phyloP scores from a whole-genome alignment of 164 flowering plant species.

The Aristolochia californica region DNA sequence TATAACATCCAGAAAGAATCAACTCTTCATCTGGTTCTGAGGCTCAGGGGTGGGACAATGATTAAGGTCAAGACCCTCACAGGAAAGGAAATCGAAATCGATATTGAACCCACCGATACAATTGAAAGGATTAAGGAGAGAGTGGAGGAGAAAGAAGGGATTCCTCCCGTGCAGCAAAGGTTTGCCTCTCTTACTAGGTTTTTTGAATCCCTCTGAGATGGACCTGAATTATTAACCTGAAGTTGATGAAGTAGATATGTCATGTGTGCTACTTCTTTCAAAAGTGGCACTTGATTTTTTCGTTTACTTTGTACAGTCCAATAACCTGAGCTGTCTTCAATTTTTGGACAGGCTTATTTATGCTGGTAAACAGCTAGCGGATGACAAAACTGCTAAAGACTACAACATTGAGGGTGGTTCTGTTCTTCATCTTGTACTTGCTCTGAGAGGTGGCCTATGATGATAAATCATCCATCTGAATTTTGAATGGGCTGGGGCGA shows the following conservation, averaged over 20 bases:
- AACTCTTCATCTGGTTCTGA: conserved; percentile 28
- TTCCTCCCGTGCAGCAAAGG: conserved; percentile 37
- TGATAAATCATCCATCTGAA: background rate
- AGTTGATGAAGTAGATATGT: background rate
- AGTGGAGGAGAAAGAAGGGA: conserved; percentile 37
- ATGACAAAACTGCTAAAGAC: conserved; percentile 33
- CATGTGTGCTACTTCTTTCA: too few relatives aligned
- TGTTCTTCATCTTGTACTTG: conserved; percentile 37
- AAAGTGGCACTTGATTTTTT: too few relatives aligned
- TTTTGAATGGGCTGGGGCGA: background rate
- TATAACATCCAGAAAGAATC: conserved; percentile 34
- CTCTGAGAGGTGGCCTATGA: conserved; percentile 22
- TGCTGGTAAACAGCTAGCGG: conserved; percentile 34
- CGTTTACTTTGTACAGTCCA: background rate
- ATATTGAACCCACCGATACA: conserved; percentile 28
- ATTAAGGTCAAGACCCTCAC: conserved; percentile 33
- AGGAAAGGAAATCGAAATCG: conserved; percentile 31
- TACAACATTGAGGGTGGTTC: conserved; percentile 38
- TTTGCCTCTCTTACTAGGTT: background rate
- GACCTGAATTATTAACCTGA: background rate
- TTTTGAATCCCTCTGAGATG: too few relatives aligned
- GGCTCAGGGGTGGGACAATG: conserved; percentile 34
- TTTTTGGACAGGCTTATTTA: conserved; percentile 28
- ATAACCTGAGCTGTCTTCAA: background rate
- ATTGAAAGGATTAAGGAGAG: conserved; percentile 31